Percentiles rank a stretch among this genome's conserved stretches.
phyloP scores from a whole-genome alignment of 495 filamentous ascomycete genomes.

The Thermochaetoides thermophila region DNA sequence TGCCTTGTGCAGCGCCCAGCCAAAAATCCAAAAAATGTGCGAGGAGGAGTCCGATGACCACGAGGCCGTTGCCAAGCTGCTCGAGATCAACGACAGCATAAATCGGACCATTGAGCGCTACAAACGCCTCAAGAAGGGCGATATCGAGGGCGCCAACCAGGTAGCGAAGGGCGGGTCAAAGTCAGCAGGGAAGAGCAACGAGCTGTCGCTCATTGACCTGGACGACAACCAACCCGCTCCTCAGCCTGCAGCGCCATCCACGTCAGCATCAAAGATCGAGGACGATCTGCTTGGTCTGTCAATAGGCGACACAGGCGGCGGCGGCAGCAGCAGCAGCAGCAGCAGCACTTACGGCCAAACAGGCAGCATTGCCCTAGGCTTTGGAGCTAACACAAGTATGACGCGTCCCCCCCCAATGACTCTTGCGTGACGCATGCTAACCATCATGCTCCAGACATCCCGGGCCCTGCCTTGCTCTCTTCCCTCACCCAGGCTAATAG shows the following conservation, averaged over 20 bases:
- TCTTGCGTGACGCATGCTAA: constrained; percentile 1
- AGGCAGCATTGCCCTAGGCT: constrained; percentile 77
- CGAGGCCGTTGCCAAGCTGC: constrained; percentile 84
- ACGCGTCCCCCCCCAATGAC: neutral
- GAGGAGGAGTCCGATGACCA: constrained; percentile 95
- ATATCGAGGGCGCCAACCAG: constrained; percentile 71
- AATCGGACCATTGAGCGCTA: constrained; percentile 92
- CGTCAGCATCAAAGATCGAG: too few relatives aligned
- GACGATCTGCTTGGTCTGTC: constrained; percentile 41
- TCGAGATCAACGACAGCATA: constrained; percentile 98
- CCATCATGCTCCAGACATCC: constrained; percentile 35
- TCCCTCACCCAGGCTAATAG: constrained; percentile 45
- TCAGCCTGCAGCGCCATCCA: constrained; percentile 16
- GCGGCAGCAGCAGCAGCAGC: too few relatives aligned
- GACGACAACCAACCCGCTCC: constrained; percentile 34
- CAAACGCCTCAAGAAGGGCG: constrained; percentile 84
- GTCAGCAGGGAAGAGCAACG: constrained; percentile 64
- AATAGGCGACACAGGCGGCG: constrained; percentile 31
- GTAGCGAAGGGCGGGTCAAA: constrained; percentile 75
- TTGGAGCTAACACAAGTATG: constrained; percentile 52
- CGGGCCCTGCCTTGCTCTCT: constrained; percentile 49
- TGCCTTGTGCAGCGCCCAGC: constrained; percentile 82
- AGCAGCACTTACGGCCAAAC: constrained; percentile 42
- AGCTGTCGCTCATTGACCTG: constrained; percentile 89
- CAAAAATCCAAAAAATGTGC: constrained; percentile 98